phyloP scores from a whole-genome alignment of 164 flowering plant genomes.

The Magnolia officinalis region DNA sequence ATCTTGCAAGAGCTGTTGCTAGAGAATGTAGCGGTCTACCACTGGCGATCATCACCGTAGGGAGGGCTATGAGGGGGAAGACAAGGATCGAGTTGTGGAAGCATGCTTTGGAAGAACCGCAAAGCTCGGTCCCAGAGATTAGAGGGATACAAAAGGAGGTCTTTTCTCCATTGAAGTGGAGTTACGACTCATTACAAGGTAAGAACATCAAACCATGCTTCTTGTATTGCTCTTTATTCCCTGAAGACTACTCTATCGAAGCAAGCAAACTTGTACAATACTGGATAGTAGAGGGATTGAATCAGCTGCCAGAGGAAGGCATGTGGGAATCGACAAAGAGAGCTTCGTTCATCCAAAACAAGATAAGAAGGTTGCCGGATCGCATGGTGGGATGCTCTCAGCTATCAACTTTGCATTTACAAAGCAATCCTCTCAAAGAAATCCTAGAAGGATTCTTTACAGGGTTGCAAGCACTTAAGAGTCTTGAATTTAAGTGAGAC shows the following conservation, averaged over 20 bases:
- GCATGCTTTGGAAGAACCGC: conserved; percentile 1
- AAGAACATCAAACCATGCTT: not conserved
- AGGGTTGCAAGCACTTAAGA: not conserved
- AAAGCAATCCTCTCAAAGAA: not conserved
- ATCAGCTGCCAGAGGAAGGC: not conserved
- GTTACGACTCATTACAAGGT: not conserved
- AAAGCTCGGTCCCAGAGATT: not conserved
- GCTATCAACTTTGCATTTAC: not conserved
- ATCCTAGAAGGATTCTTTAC: not conserved
- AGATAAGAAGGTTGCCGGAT: too few relatives aligned
- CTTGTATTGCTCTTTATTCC: conserved; percentile 1
- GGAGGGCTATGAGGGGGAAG: conserved; percentile 8
- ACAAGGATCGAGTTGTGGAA: not conserved
- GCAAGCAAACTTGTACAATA: conserved; percentile 2
- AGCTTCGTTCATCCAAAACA: too few relatives aligned
- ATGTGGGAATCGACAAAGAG: too few relatives aligned
- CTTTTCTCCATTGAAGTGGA: not conserved
- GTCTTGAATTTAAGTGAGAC: conserved; percentile 1
- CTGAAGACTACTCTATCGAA: not conserved
- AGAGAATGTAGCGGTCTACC: conserved; percentile 6
- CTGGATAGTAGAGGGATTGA: conserved; percentile 7
- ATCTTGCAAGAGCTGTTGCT: conserved; percentile 5
- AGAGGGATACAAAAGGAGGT: not conserved
- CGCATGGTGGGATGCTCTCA: too few relatives aligned
- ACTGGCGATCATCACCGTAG: conserved; percentile 5